A percentile compares a stretch with the other conserved stretches of the same genome.
phyloP scores from a whole-genome alignment of 805 yeast genomes.

The Spathaspora arborariae region DNA sequence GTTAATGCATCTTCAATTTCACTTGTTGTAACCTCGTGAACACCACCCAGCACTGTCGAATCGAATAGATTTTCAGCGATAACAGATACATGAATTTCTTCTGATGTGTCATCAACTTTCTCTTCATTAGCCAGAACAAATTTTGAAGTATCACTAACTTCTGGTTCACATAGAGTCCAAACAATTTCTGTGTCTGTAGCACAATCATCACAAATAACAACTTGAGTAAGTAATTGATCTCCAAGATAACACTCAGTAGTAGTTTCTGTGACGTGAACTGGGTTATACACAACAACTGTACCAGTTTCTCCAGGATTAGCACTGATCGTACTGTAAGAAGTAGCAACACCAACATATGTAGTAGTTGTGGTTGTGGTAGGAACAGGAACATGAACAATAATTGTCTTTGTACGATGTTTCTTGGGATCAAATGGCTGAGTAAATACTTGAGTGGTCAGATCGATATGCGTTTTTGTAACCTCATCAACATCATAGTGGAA shows the following conservation, averaged over 20 bases:
- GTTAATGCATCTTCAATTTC: too few relatives aligned
- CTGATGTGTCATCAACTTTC: too few relatives aligned
- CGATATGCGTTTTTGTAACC: constrained; percentile 19
- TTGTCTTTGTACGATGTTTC: constrained; percentile 17
- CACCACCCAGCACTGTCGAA: too few relatives aligned
- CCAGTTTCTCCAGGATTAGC: constrained; percentile 16
- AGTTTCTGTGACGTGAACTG: constrained; percentile 9
- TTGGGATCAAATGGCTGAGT: constrained; percentile 15
- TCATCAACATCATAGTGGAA: constrained; percentile 5
- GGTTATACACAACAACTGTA: constrained; percentile 12
- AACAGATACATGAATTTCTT: too few relatives aligned
- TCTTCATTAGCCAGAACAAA: too few relatives aligned
- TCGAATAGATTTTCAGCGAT: too few relatives aligned
- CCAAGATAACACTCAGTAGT: too few relatives aligned
- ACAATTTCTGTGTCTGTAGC: background rate
- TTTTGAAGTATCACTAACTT: too few relatives aligned
- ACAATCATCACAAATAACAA: background rate
- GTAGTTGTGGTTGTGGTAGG: constrained; percentile 12
- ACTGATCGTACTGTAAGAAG: constrained; percentile 11
- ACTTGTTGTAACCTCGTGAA: too few relatives aligned
- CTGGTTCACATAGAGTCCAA: background rate
- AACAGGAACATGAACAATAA: constrained; percentile 17
- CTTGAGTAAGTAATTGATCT: background rate
- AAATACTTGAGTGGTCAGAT: constrained; percentile 14
- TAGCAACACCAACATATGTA: constrained; percentile 6